Percentiles rank a stretch among this genome's conserved stretches.
Evolutionary conservation across 2,329 filamentous ascomycete genomes (phyloP).

Genomic region (Cryphonectria naterciae): DNA sequence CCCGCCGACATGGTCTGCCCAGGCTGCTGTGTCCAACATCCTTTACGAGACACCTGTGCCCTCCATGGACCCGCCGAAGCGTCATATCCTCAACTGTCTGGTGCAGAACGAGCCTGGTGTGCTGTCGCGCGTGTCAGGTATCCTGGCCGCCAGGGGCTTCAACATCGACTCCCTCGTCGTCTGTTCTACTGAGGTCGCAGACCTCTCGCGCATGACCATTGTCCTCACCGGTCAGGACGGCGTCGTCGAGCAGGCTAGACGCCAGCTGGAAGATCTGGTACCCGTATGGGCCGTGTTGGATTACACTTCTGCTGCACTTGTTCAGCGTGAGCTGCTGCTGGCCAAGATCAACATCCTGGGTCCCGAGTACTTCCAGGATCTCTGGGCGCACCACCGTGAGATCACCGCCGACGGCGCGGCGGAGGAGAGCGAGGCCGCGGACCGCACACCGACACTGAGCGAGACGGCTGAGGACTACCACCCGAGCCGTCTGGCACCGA

Average conservation of each 20-base stretch:
- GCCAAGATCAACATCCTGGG: conserved; percentile 97
- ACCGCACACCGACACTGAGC: conserved; percentile 45
- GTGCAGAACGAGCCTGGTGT: conserved; percentile 99
- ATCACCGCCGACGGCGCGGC: conserved; percentile 61
- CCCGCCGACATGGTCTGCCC: conserved; percentile 81
- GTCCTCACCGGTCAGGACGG: conserved; percentile 95
- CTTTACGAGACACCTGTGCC: conserved; percentile 96
- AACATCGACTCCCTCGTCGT: conserved; percentile 99
- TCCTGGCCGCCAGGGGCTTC: conserved; percentile 93
- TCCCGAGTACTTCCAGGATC: conserved; percentile 97
- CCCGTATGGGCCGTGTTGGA: conserved; percentile 98
- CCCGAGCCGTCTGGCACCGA: conserved; percentile 81
- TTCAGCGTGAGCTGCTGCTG: conserved; percentile 92
- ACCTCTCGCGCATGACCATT: conserved; percentile 98
- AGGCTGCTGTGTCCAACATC: conserved; percentile 95
- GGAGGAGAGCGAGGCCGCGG: conserved; percentile 49
- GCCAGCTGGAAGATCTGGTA: conserved; percentile 94
- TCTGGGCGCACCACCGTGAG: conserved; percentile 93
- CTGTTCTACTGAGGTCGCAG: conserved; percentile 95
- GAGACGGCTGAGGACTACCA: conserved; percentile 74
- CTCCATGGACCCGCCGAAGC: conserved; percentile 81
- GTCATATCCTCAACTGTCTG: conserved; percentile 95
- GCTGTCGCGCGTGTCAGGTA: conserved; percentile 92
- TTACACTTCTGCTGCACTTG: conserved; percentile 89
- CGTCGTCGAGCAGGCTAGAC: conserved; percentile 93